Base-by-base conservation (phyloP, 2,329 filamentous ascomycete genomes). In the Sporothrix luriei region DNA sequence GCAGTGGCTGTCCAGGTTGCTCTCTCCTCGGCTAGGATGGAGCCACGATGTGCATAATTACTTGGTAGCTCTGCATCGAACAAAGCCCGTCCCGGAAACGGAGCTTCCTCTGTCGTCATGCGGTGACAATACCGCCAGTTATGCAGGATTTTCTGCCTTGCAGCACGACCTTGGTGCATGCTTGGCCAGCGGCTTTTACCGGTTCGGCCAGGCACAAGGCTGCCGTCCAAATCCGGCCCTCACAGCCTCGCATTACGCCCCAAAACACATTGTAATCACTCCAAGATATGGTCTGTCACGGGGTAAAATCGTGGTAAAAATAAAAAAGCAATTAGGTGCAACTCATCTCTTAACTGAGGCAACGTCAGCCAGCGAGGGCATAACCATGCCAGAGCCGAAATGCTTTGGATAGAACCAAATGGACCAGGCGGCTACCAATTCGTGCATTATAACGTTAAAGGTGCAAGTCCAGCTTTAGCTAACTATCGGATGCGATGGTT, bases 401-500 rank as follows among this genome's bases (percentile, higher is more conserved):
- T 61, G 33, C 55, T 43, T 24, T 43, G 33, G 55, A 61, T 61
- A 40, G 7, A 61, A 43, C 55, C n/a, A 61, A 40, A 61, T 24
- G n/a, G 33, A n/a, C 3, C 21, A 43, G 14, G 43, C 13, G 14
- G 43, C 14, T 48, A 16, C 16, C 40, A 40, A 43, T 11, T n/a
- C 24, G 24, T 48, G 24, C 29, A 40, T 1, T 33, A 33, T 6
- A 33, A 33, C 4, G 7, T 9, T 4, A 61, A 61, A 61, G 11
- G 38, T 33, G 13, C 11, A 43, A 61, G 11, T 4, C 24, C 38
- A 40, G 19, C 19, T 13, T 21, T 19, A 26, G 4, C 24, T 26
- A 19, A 21, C 33, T 51, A 61, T 38, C 54, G 40, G 40, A 68
- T 49, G 2, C 83, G 78, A 48, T 84, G 81, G 57, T 83, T 82